Evolutionary conservation across 2,329 filamentous ascomycete species (phyloP).

Genomic region (Aspergillus sp.): DNA sequence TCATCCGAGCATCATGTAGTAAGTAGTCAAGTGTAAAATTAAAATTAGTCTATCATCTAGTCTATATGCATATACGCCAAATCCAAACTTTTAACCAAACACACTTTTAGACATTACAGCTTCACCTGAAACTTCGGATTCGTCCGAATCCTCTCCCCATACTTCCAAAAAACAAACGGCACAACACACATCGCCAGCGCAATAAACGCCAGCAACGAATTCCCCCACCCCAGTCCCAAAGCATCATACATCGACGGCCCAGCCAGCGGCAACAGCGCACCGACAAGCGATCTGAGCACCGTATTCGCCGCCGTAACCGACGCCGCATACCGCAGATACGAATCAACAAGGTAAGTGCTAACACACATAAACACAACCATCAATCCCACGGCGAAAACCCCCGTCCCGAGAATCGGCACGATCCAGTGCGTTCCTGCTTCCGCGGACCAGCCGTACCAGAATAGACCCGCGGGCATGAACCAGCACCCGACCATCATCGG

Average conservation of each 20-base stretch:
- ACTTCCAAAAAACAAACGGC: constrained; percentile 30
- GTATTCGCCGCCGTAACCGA: constrained; percentile 59
- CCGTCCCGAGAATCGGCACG: constrained; percentile 57
- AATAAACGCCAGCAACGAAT: constrained; percentile 55
- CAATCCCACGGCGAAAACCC: constrained; percentile 32
- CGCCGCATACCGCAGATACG: constrained; percentile 60
- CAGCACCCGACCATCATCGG: constrained; percentile 54
- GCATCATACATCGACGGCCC: constrained; percentile 59
- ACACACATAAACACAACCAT: constrained; percentile 49
- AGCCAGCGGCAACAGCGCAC: constrained; percentile 58
- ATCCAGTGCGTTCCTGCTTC: constrained; percentile 55
- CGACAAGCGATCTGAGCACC: constrained; percentile 44
- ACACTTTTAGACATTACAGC: neutral
- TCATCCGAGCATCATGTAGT: no score
- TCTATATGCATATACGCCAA: no score
- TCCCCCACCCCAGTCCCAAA: constrained; percentile 62
- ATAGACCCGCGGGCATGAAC: constrained; percentile 49
- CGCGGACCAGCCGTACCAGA: constrained; percentile 48
- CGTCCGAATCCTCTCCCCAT: constrained; percentile 17
- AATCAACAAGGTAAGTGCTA: constrained; percentile 66
- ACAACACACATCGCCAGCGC: constrained; percentile 49
- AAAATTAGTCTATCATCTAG: no score
- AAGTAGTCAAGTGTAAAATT: no score
- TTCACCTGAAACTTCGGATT: constrained; percentile 18
- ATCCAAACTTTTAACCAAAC: no score